Evolutionary conservation across 2,329 filamentous ascomycete species (phyloP), one percentile per base, ranked within the genome.

Genomic region (Xylaria arbuscula): DNA sequence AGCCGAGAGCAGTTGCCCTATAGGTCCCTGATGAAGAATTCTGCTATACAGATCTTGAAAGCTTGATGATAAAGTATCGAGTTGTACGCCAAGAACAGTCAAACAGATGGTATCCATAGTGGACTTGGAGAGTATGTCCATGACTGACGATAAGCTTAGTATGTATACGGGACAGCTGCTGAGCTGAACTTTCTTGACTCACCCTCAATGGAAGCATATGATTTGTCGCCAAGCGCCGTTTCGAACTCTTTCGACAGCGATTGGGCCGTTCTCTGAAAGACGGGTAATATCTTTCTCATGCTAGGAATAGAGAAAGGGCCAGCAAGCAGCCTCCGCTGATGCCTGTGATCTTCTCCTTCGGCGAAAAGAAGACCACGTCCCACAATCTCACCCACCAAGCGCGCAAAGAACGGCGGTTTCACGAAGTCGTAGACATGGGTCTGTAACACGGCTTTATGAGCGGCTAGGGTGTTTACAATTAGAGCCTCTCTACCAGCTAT

Each of bases 391-490:
- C 74, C 76, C 11, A 80, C 76, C 17, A 81, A 67, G 2, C 77
- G 74, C 1, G 69, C 70, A 45, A 80, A 80, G 57, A 78, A 74
- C 0, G 69, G 72, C 0, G 81, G 79, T 64, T 83, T 82, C 22
- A 75, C 71, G 62, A 83, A 81, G 3, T 76, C 72, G 51, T 83
- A 83, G 34, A 73, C 78, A n/a, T 82, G 74, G 3, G 78, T 80
- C 62, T 80, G 77, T n/a, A 82, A 69, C 1, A 83, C 75, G 28
- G 80, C 79, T 53, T 78, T 79, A 65, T 81, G 76, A 0, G 80
- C 78, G 3, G 73, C 74, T 3, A 80, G 67, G 50, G 72, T 81
- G 72, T 81, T 82, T 17, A 80, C 74, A 6, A 83, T 67, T 5
- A 83, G 72, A 2, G 75, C 74, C 70, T 83, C 81, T n/a, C 67